Evolutionary conservation across 352 stramenopile genomes (phyloP).

Genomic region (Discostella stelligera): DNA sequence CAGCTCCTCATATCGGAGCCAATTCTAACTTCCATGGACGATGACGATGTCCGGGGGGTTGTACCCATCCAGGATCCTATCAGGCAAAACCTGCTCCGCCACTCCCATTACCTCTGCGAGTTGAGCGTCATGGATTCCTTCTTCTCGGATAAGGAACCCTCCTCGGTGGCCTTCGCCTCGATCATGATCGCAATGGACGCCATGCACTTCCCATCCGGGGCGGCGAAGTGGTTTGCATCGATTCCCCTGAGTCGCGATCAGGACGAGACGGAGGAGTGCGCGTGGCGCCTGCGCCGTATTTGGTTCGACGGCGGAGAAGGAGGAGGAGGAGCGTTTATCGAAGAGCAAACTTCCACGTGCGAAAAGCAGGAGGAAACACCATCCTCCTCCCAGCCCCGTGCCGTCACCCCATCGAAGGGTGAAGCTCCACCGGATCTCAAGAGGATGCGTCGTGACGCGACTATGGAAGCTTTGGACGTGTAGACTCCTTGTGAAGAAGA

Average conservation of each 20-base stretch:
- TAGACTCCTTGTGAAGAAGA: neutral
- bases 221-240: neutral
- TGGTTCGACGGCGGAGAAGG: neutral
- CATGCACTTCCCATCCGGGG: neutral
- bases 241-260: neutral
- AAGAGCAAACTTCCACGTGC: neutral
- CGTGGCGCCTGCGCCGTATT: neutral
- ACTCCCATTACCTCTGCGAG: slow-evolving; percentile 13
- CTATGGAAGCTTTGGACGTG: neutral
- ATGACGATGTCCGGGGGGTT: neutral
- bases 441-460: slow-evolving; percentile 1
- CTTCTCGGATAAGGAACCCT: slow-evolving; percentile 3
- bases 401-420: slow-evolving; percentile 1
- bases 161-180: slow-evolving; percentile 4
- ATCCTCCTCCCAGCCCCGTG: neutral
- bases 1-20: neutral
- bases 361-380: neutral
- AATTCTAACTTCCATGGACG: neutral
- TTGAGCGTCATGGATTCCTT: slow-evolving; percentile 7
- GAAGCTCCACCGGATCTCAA: neutral
- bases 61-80: slow-evolving; percentile 4
- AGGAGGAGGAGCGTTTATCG: neutral
- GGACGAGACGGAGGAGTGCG: slow-evolving; percentile 6
- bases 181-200: slow-evolving; percentile 6
- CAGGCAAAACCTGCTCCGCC: slow-evolving; percentile 1